Base-by-base conservation (phyloP, 2,329 filamentous ascomycete species). In the Parastagonospora avenae region DNA sequence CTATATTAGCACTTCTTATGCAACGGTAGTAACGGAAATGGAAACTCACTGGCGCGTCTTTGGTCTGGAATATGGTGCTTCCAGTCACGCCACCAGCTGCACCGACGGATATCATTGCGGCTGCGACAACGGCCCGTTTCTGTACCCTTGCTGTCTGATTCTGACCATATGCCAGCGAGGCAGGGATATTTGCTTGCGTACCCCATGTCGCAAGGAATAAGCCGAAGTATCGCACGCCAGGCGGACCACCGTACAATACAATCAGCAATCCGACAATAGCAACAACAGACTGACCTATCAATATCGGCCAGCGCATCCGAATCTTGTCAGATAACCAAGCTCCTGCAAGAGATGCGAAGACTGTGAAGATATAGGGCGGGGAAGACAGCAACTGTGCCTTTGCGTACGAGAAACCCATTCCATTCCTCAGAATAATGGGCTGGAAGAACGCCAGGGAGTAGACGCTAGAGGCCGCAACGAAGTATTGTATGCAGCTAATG, bases 101-200 rank as follows among this genome's bases (percentile, higher is more conserved):
- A 24, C 64, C 64, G 2, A 63, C 50, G 9, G 58, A 63, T 3
- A 66, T 66, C 63, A 66, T 67, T 1, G 59, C 63, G 2, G 68
- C 68, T 5, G 67, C 66, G 4, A 71, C 67, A 2, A 71, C 53
- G 4, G 64, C 67, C 24, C 66, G 59, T 48, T 67, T 72, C 51
- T 67, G 62, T 2, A 69, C 50, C 19, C 53, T 59, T 2, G 68
- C 63, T 4, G 67, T 68, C 46, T 72, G 66, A 31, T 70, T 71
- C 24, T 71, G 62, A 0, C 63, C 67, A 39, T 67, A 67, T 9
- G 60, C 62, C 37, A 67, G 30, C 3, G 54, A 57, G 2, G 51
- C 60, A 4, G 62, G 64, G 7, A 63, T 33, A 19, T 64, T 62
- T 9, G 48, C 57, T 36, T 59, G 53, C 3, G 50, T 56, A 16